phyloP scores from a whole-genome alignment of 257 asterid genomes.

The Handroanthus guayacan region DNA sequence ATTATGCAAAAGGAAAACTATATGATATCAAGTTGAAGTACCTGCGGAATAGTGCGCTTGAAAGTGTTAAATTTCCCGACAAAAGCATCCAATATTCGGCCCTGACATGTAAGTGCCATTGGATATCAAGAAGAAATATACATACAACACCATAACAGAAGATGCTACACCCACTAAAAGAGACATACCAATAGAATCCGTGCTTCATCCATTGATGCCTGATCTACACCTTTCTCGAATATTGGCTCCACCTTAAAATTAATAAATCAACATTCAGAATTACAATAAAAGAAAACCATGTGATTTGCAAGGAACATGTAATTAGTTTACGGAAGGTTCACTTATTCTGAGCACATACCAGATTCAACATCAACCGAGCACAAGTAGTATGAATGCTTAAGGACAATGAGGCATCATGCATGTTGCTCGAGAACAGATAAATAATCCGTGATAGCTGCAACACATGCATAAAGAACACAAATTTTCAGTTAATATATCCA shows the following conservation, averaged over 20 bases:
- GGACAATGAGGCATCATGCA: conserved; percentile 97
- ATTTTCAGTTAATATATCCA: conserved; percentile 9
- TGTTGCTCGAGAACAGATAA: conserved; percentile 97
- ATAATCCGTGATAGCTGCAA: conserved; percentile 94
- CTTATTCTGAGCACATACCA: conserved; percentile 58
- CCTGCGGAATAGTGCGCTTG: conserved; percentile 99
- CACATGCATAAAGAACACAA: conserved; percentile 33
- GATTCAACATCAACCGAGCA: conserved; percentile 98
- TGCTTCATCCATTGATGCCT: conserved; percentile 96
- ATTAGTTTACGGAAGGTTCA: conserved; percentile 25
- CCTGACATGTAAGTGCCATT: conserved; percentile 54
- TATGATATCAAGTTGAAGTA: conserved; percentile 37
- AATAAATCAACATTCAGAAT: conserved; percentile 29
- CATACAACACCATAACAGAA: conserved; percentile 24
- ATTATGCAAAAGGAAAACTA: conserved; percentile 18
- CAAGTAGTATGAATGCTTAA: conserved; percentile 99
- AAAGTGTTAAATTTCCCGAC: conserved; percentile 97
- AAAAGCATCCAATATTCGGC: conserved; percentile 98
- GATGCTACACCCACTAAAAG: background rate
- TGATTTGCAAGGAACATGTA: background rate
- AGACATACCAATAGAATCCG: conserved; percentile 78
- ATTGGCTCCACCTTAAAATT: conserved; percentile 88
- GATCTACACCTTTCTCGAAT: conserved; percentile 96
- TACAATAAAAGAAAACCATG: background rate
- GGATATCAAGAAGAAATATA: conserved; percentile 25